Base-by-base conservation (phyloP, 2,329 filamentous ascomycete species). In the Colletotrichum plurivorum region DNA sequence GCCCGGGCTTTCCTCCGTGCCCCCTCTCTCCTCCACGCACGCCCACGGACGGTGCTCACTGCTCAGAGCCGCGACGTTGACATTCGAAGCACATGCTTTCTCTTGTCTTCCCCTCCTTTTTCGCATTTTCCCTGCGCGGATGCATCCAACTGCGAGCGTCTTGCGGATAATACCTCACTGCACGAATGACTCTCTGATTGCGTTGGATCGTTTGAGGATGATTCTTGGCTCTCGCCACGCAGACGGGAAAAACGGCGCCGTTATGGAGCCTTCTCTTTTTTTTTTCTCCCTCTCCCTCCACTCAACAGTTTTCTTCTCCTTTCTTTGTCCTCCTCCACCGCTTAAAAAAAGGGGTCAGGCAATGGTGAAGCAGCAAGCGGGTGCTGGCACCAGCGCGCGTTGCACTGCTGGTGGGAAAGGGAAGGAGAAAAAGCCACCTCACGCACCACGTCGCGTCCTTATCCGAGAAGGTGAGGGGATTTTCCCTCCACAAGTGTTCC, bases 301-400 rank as follows among this genome's bases (percentile, higher is more conserved):
- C 31, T 36, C 31, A 36, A 36, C 31, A 36, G 20, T 59, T 25
- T 25, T 25, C 22, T 25, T 25, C 22, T 25, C 22, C 22, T 25
- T 25, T 66, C 55, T 49, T 59, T 65, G 49, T 65, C 18, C 55
- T 27, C 18, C 10, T 15, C 49, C 55, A 41, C 18, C 52, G 48
- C 20, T 55, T n/a, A 36, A 48, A 36, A 36, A 36, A 36, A 36
- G 31, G 53, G 43, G 48, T 18, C 18, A 63, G 18, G 61, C 43
- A 27, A 69, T 59, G 46, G 60, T 58, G 48, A 59, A 53, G 48
- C 48, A 59, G 55, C 16, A 54, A 55, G 62, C 66, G 62, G 55
- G 31, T 60, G 55, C 43, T 8, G 49, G 55, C 55, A 31, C 31
- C n/a, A 41, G 54, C 46, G 60, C 65, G 62, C 54, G 66, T 66